phyloP scores from a whole-genome alignment of 225 moss, liverwort and hornwort species.

The Polytrichum commune region DNA sequence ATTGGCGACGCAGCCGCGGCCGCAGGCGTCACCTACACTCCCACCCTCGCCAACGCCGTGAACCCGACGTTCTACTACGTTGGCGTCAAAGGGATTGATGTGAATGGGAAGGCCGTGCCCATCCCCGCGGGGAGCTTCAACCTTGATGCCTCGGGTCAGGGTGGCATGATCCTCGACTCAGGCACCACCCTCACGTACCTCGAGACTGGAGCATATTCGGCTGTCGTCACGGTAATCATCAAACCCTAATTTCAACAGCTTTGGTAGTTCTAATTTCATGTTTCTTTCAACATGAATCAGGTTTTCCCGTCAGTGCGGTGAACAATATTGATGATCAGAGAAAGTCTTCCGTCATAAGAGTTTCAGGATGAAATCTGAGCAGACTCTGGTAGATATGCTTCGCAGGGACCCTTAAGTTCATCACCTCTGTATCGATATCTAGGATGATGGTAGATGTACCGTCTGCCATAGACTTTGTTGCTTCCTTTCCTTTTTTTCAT shows the following conservation, averaged over 20 bases:
- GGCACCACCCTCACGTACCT: conserved; percentile 60
- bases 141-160: conserved; percentile 37
- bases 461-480: no score
- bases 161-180: conserved; percentile 59
- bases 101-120: conserved; percentile 20
- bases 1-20: conserved; percentile 26
- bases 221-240: conserved; percentile 30
- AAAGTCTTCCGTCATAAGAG: neutral
- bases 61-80: conserved; percentile 50
- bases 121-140: conserved; percentile 28
- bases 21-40: conserved; percentile 31
- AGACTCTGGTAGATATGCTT: no score
- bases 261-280: no score
- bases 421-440: no score
- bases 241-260: neutral
- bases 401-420: no score
- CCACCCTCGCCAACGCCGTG: conserved; percentile 19
- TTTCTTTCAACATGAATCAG: no score
- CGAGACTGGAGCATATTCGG: conserved; percentile 28
- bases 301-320: no score
- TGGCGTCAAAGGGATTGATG: conserved; percentile 30
- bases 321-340: no score
- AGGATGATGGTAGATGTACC: no score
- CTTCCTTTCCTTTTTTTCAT: no score
- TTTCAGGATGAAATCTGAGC: no score